phyloP scores from a whole-genome alignment of 2,329 filamentous ascomycete genomes.

The Tolypocladium tundrense region DNA sequence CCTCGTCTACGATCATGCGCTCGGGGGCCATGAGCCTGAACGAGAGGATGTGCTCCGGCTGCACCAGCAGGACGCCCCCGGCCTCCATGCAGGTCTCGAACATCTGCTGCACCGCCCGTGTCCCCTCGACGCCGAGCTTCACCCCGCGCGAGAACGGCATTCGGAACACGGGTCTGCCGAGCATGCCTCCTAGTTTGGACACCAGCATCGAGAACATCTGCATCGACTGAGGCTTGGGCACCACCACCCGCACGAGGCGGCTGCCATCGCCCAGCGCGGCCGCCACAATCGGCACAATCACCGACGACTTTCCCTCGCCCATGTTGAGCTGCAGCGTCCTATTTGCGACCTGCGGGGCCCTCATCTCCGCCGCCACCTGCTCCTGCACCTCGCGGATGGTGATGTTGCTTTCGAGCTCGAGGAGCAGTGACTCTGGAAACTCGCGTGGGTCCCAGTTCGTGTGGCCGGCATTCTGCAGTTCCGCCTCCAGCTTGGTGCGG shows the following conservation, averaged over 20 bases:
- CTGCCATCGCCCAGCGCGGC: constrained; percentile 38
- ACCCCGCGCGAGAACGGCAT: too few relatives aligned
- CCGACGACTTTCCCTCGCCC: constrained; percentile 61
- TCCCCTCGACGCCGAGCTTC: too few relatives aligned
- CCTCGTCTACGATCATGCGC: too few relatives aligned
- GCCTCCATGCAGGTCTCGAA: too few relatives aligned
- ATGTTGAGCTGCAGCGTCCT: constrained; percentile 56
- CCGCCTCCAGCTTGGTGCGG: constrained; percentile 19
- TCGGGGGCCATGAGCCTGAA: too few relatives aligned
- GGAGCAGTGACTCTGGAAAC: constrained; percentile 49
- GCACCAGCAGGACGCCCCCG: too few relatives aligned
- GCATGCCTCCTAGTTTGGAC: too few relatives aligned
- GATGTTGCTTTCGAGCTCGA: constrained; percentile 55
- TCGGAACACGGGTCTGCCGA: too few relatives aligned
- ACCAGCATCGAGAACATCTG: constrained; percentile 35
- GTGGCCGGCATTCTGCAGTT: constrained; percentile 41
- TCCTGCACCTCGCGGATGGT: constrained; percentile 50
- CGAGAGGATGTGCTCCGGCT: too few relatives aligned
- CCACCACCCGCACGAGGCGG: constrained; percentile 45
- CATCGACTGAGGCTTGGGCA: constrained; percentile 48
- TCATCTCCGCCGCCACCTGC: constrained; percentile 48
- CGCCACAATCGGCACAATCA: constrained; percentile 57
- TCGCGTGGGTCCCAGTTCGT: constrained; percentile 40
- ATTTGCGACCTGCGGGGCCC: constrained; percentile 22
- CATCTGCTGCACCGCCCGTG: too few relatives aligned